Percentiles rank a stretch among this genome's conserved stretches.
These are phyloP conservation scores for Gracilaria vermiculophylla DNA, from an alignment of 23 red algal genomes.

Conservation along the genomic window DNA sequence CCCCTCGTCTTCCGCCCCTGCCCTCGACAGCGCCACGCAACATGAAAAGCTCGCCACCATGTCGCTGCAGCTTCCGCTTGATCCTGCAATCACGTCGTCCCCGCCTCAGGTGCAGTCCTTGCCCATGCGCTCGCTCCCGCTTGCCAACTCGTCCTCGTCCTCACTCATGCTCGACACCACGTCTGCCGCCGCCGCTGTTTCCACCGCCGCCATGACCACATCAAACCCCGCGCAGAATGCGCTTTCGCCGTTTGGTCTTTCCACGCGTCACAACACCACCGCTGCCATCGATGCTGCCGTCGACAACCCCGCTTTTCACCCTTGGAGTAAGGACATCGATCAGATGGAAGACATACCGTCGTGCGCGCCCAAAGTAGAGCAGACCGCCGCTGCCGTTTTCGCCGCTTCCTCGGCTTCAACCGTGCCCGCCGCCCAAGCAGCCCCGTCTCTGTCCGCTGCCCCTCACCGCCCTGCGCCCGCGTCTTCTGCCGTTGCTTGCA, in stretches of 20 bases:
- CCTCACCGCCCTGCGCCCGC: not conserved
- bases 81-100: not conserved
- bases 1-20: not conserved
- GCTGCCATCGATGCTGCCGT: not conserved
- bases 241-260: constrained; percentile 17
- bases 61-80: not conserved
- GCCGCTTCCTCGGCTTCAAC: not conserved
- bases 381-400: not conserved
- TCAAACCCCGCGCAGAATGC: not conserved
- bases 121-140: not conserved
- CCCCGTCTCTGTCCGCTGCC: not conserved
- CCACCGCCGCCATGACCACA: not conserved
- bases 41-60: not conserved
- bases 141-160: not conserved
- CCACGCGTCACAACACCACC: not conserved
- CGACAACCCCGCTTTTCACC: not conserved
- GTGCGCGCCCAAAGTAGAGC: not conserved
- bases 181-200: not conserved
- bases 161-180: not conserved
- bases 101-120: not conserved
- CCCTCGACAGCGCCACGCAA: not conserved
- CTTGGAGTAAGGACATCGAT: not conserved
- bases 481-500: not conserved
- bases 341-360: not conserved
- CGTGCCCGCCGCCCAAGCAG: not conserved